A percentile compares a stretch with the other conserved stretches of the same genome.
Conservation (phyloP, 1,284 basidiomycete genomes). For the Cryptococcus maquisensis region DNA sequence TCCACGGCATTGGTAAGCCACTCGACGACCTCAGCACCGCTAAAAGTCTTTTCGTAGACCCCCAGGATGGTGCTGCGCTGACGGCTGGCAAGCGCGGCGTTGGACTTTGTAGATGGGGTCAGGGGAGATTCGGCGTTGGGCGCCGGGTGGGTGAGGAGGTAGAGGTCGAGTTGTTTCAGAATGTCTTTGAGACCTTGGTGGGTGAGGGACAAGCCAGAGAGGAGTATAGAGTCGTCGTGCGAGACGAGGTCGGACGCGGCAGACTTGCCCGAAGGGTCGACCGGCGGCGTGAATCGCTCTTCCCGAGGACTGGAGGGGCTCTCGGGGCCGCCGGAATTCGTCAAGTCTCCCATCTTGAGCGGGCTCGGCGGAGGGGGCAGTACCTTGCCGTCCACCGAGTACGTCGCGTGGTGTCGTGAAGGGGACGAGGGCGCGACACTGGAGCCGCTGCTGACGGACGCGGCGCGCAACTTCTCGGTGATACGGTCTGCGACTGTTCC, state of each 20-base stretch:
- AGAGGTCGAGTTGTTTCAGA: conserved; percentile 54
- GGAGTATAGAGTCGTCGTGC: conserved; percentile 54
- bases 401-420: conserved; percentile 5
- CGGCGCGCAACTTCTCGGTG: conserved; percentile 45
- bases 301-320: conserved; percentile 34
- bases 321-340: conserved; percentile 3
- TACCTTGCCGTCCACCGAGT: conserved; percentile 32
- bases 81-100: conserved; percentile 59
- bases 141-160: conserved; percentile 39
- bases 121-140: conserved; percentile 31
- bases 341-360: conserved; percentile 11
- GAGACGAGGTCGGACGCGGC: conserved; percentile 22
- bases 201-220: conserved; percentile 68
- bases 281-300: conserved; percentile 42
- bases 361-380: conserved; percentile 30
- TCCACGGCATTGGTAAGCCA: conserved; percentile 69
- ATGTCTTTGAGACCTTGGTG: conserved; percentile 63
- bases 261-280: conserved; percentile 35
- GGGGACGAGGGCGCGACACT: neutral
- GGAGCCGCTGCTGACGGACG: conserved; percentile 19
- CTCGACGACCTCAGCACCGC: conserved; percentile 70
- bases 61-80: conserved; percentile 73
- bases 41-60: conserved; percentile 79
- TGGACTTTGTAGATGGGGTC: conserved; percentile 56
- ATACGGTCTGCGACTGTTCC: conserved; percentile 49